These are phyloP conservation scores for Colletotrichum siamense DNA, from an alignment of 2,329 filamentous ascomycete genomes.

Conservation along the genomic window DNA sequence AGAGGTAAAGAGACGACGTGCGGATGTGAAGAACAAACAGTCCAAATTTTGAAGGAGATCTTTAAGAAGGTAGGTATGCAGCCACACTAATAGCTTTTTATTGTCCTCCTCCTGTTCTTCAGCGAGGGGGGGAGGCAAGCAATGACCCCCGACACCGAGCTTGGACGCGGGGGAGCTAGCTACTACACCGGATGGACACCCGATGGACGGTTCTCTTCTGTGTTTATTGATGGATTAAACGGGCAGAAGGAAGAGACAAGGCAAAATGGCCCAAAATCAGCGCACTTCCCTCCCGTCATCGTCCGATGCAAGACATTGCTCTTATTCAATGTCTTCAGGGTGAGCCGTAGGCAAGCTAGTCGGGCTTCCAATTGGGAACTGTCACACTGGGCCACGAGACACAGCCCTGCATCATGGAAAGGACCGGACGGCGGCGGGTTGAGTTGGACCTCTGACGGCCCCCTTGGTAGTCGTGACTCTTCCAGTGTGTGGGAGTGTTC, in stretches of 20 bases:
- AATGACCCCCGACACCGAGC: background rate
- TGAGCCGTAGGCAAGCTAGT: background rate
- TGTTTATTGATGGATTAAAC: constrained; percentile 9
- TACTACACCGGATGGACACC: background rate
- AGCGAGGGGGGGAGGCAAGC: background rate
- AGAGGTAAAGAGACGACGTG: background rate
- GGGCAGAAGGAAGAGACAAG: background rate
- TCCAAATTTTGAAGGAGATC: background rate
- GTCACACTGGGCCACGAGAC: constrained; percentile 11
- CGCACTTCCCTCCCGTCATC: constrained; percentile 11
- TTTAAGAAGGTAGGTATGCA: background rate
- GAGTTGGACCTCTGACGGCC: background rate
- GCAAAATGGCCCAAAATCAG: constrained; percentile 4
- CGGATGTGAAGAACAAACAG: background rate
- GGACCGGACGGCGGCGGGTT: background rate
- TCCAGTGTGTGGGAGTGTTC: background rate
- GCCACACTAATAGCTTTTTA: constrained; percentile 9
- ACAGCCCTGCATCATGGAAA: background rate
- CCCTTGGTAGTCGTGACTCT: background rate
- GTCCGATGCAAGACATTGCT: constrained; percentile 3
- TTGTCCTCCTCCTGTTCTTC: background rate
- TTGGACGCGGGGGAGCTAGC: background rate
- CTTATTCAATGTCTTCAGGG: constrained; percentile 1
- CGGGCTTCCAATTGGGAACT: background rate
- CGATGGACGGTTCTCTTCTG: background rate